Evolutionary conservation across 78 protist species (phyloP).

Genomic region (Parvularia atlantis): DNA sequence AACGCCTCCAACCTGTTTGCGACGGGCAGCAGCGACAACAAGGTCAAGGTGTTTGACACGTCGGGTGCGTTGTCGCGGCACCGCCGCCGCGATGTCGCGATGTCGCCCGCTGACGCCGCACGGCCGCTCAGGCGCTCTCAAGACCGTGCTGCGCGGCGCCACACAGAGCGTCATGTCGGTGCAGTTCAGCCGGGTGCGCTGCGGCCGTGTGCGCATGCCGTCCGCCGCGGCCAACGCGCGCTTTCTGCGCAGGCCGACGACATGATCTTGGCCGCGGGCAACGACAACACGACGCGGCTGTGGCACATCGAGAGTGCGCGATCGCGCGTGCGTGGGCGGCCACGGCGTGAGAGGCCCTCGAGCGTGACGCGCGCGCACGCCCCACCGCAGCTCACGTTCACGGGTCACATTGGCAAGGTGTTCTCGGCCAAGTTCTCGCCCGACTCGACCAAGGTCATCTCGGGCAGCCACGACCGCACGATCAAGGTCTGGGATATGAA

Average conservation of each 20-base stretch:
- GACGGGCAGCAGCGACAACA: slow-evolving; percentile 50
- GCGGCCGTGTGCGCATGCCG: too few relatives aligned
- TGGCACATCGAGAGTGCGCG: slow-evolving; percentile 19
- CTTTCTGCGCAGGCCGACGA: slow-evolving; percentile 22
- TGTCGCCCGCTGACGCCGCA: background rate
- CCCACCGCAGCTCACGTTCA: slow-evolving; percentile 47
- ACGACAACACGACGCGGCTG: slow-evolving; percentile 50
- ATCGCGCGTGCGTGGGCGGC: too few relatives aligned
- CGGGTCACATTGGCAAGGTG: slow-evolving; percentile 65
- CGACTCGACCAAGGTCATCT: slow-evolving; percentile 7
- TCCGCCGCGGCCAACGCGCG: too few relatives aligned
- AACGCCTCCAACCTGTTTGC: slow-evolving; percentile 16
- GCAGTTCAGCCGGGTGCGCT: slow-evolving; percentile 23
- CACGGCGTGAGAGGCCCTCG: too few relatives aligned
- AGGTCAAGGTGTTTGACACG: slow-evolving; percentile 22
- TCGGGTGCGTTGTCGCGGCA: background rate
- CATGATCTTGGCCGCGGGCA: slow-evolving; percentile 33
- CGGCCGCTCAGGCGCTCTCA: slow-evolving; percentile 18
- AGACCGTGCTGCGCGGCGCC: slow-evolving; percentile 39
- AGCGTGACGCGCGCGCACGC: too few relatives aligned
- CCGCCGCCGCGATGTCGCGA: background rate
- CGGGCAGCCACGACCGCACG: slow-evolving; percentile 72
- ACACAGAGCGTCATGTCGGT: slow-evolving; percentile 48
- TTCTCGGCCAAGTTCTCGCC: background rate
- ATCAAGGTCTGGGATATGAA: slow-evolving; percentile 68